phyloP scores from a whole-genome alignment of 2,329 filamentous ascomycete genomes.

The Fusarium sororula region DNA sequence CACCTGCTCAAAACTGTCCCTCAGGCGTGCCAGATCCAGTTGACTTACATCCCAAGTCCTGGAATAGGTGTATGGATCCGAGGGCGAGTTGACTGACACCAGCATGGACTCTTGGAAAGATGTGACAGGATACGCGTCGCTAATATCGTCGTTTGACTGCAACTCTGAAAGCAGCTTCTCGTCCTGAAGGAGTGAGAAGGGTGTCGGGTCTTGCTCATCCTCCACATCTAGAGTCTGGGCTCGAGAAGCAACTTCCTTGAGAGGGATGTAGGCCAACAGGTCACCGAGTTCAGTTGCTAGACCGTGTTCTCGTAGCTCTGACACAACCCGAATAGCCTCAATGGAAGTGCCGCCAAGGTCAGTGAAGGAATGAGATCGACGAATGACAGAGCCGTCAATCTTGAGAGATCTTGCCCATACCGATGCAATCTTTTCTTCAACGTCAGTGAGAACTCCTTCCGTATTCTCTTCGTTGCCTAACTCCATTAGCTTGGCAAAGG shows the following conservation, averaged over 20 bases:
- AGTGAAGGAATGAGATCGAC: neutral
- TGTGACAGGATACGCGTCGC: slow-evolving; percentile 38
- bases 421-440: neutral
- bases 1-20: slow-evolving; percentile 11
- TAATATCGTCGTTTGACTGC: neutral
- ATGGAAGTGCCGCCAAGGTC: slow-evolving; percentile 19
- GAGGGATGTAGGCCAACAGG: neutral
- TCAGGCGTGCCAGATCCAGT: slow-evolving; percentile 7
- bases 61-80: slow-evolving; percentile 27
- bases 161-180: neutral
- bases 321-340: slow-evolving; percentile 1
- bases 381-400: neutral
- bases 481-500: slow-evolving; percentile 1
- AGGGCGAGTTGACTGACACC: neutral
- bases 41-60: slow-evolving; percentile 19
- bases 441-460: neutral
- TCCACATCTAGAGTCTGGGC: neutral
- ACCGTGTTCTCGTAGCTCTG: slow-evolving; percentile 5
- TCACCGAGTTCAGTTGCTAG: slow-evolving; percentile 4
- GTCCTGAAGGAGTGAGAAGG: slow-evolving; percentile 24
- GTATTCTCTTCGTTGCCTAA: rapidly evolving
- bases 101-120: slow-evolving; percentile 37
- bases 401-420: neutral
- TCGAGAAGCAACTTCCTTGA: neutral
- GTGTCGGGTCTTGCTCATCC: neutral